Conservation (phyloP, 2,329 filamentous ascomycete genomes). For the Colletotrichum acutatum region DNA sequence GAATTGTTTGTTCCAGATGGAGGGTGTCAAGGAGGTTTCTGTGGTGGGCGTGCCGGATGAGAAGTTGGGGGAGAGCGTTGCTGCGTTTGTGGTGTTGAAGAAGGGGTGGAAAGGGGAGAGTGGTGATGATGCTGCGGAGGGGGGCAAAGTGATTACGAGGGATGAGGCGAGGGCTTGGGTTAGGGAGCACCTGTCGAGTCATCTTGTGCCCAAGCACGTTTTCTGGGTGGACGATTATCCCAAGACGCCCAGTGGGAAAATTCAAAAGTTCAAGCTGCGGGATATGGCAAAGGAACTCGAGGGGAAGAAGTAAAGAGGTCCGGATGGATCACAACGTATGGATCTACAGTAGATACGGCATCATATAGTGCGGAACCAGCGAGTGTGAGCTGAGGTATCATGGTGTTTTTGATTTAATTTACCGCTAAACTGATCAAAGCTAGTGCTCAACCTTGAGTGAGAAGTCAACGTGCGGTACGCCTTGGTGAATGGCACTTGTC, state of each 20-base stretch:
- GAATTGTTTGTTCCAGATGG: conserved; percentile 82
- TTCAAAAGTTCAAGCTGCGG: conserved; percentile 90
- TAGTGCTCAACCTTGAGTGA: conserved; percentile 84
- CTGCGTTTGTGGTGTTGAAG: conserved; percentile 76
- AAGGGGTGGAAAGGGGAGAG: conserved; percentile 39
- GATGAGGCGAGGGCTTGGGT: conserved; percentile 80
- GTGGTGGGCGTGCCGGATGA: conserved; percentile 88
- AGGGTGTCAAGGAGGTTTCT: conserved; percentile 77
- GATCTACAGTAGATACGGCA: neutral
- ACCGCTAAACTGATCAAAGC: neutral
- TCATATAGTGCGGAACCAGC: neutral
- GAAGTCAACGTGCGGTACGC: conserved; percentile 93
- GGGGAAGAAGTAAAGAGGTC: neutral
- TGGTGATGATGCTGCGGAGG: conserved; percentile 15
- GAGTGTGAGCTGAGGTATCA: neutral
- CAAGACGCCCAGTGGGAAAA: conserved; percentile 96
- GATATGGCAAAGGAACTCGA: conserved; percentile 65
- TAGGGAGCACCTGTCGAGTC: conserved; percentile 71
- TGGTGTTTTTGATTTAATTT: neutral
- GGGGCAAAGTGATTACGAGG: conserved; percentile 55
- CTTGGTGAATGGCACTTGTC: conserved; percentile 96
- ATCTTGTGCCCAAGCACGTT: conserved; percentile 89
- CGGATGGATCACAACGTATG: too few relatives aligned
- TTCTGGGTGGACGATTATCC: conserved; percentile 89
- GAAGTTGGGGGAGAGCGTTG: conserved; percentile 86